phyloP scores from a whole-genome alignment of 1,284 basidiomycete genomes.

The Mrakiaceae sp. region DNA sequence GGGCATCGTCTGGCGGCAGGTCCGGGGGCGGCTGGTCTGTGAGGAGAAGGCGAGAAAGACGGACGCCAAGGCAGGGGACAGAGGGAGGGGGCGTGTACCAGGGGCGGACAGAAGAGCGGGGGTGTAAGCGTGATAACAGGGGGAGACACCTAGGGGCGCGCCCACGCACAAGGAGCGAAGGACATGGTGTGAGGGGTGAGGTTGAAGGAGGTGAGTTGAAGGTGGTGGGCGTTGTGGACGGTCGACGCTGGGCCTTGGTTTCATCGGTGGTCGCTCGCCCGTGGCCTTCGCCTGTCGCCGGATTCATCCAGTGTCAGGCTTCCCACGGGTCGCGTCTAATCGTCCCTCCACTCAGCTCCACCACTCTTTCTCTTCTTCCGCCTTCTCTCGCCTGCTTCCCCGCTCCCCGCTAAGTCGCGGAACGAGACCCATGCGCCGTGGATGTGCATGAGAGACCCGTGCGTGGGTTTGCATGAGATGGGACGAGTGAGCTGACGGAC shows the following conservation, averaged over 20 bases:
- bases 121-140: neutral
- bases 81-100: neutral
- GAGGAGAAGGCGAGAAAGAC: neutral
- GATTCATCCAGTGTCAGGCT: no score
- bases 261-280: no score
- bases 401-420: no score
- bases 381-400: no score
- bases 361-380: no score
- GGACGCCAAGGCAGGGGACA: neutral
- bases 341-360: no score
- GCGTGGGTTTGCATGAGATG: no score
- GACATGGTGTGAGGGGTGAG: slow-evolving; percentile 1
- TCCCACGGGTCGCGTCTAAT: no score
- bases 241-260: neutral
- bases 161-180: slow-evolving; percentile 3
- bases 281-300: no score
- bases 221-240: neutral
- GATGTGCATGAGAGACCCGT: no score
- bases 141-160: neutral
- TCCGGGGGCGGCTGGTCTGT: slow-evolving; percentile 17
- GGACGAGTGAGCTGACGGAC: no score
- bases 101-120: neutral
- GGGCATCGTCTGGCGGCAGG: slow-evolving; percentile 9
- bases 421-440: no score
- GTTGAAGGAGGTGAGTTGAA: neutral